Evolutionary conservation across 768 basidiomycete species (phyloP).

Genomic region (Rhodotorula babjevae): DNA sequence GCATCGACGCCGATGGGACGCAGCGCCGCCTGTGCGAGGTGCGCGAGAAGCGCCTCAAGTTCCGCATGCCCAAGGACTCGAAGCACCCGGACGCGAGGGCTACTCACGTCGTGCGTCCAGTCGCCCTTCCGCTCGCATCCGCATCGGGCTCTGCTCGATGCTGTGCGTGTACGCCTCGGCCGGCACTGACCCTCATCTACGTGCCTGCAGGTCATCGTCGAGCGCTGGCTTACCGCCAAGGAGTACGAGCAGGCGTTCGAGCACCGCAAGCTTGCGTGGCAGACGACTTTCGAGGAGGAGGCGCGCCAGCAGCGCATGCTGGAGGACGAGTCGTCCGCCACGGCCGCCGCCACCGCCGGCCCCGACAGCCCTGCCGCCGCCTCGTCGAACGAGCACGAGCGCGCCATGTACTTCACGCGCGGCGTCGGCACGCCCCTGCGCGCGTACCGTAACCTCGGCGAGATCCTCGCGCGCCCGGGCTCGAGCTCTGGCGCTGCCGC

Average conservation of each 20-base stretch:
- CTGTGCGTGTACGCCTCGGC: no score
- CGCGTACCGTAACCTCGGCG: conserved; percentile 1
- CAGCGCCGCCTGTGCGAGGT: conserved; percentile 29
- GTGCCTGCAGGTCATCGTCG: conserved; percentile 22
- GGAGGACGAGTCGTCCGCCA: background rate
- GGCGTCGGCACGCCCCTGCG: conserved; percentile 25
- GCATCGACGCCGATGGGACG: conserved; percentile 4
- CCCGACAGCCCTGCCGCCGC: background rate
- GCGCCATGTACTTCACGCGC: conserved; percentile 9
- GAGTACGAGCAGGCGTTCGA: conserved; percentile 7
- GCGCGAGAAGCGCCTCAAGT: conserved; percentile 19
- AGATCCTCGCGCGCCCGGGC: background rate
- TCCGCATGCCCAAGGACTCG: conserved; percentile 25
- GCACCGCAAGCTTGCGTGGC: conserved; percentile 29
- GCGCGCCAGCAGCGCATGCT: conserved; percentile 7
- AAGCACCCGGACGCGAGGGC: conserved; percentile 21
- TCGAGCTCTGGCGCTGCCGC: background rate
- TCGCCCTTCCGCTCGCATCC: no score
- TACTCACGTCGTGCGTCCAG: conserved; percentile 25
- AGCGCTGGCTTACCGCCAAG: conserved; percentile 23
- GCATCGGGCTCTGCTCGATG: no score
- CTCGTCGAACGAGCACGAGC: background rate
- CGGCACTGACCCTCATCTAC: background rate
- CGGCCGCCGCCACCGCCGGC: background rate
- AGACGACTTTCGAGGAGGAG: conserved; percentile 16